Conservation (phyloP, 1,284 basidiomycete species). For the Lentinula novae-zelandiae region DNA sequence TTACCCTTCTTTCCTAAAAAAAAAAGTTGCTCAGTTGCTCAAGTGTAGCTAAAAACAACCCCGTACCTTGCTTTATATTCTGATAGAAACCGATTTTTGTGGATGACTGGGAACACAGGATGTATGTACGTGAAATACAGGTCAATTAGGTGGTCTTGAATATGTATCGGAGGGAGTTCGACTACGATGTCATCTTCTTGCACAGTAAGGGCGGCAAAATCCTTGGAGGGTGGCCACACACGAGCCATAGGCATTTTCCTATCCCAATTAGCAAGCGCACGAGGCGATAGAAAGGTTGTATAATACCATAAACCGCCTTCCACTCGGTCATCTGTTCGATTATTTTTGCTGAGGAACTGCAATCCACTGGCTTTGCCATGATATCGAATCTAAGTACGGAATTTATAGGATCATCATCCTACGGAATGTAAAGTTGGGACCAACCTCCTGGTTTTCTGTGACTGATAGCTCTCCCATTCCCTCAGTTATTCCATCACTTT, state of each 20-base stretch:
- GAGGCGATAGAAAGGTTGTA: background rate
- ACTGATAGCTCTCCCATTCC: conserved; percentile 70
- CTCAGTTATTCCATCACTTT: conserved; percentile 48
- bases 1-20: conserved; percentile 30
- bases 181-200: conserved; percentile 44
- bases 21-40: background rate
- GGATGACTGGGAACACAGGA: conserved; percentile 72
- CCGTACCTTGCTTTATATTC: conserved; percentile 59
- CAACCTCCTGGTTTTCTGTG: conserved; percentile 76
- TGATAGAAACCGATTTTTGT: conserved; percentile 66
- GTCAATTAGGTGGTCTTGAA: conserved; percentile 66
- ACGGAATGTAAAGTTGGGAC: conserved; percentile 2
- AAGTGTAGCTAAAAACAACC: conserved; percentile 4
- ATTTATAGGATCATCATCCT: background rate
- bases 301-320: conserved; percentile 73
- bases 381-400: conserved; percentile 58
- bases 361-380: conserved; percentile 75
- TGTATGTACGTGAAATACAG: conserved; percentile 82
- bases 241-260: conserved; percentile 78
- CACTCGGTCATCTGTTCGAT: conserved; percentile 62
- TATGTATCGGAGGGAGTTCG: conserved; percentile 49
- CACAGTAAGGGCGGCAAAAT: conserved; percentile 31
- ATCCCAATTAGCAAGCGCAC: conserved; percentile 1
- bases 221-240: conserved; percentile 62
- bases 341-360: conserved; percentile 65